phyloP scores from a whole-genome alignment of 1,139 yeast species.

The Sugiyamaella novakii region DNA sequence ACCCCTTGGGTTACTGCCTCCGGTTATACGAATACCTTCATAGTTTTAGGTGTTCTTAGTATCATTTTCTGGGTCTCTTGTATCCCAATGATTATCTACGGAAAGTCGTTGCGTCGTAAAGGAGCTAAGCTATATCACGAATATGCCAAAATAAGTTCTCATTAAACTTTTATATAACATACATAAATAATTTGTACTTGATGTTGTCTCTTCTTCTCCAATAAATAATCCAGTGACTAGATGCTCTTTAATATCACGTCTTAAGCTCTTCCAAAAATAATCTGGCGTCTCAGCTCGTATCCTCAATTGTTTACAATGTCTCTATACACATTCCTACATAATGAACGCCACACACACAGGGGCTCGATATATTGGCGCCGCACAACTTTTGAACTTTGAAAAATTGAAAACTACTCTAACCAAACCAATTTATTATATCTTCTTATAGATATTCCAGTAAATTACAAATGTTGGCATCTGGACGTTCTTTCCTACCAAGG shows the following conservation, averaged over 20 bases:
- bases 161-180: conserved; percentile 4
- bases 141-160: conserved; percentile 17
- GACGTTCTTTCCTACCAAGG: conserved; percentile 4
- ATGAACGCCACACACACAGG: too few relatives aligned
- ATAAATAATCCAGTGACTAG: too few relatives aligned
- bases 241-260: too few relatives aligned
- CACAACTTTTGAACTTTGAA: neutral
- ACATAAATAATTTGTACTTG: neutral
- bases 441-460: too few relatives aligned
- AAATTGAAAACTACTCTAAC: conserved; percentile 2
- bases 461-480: conserved; percentile 3
- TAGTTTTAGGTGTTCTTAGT: conserved; percentile 49
- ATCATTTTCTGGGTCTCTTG: conserved; percentile 48
- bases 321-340: too few relatives aligned
- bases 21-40: conserved; percentile 50
- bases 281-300: too few relatives aligned
- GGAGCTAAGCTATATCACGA: conserved; percentile 17
- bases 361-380: conserved; percentile 1
- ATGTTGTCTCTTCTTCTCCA: too few relatives aligned
- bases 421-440: too few relatives aligned
- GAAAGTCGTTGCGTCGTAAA: conserved; percentile 31
- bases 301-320: too few relatives aligned
- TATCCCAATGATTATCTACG: conserved; percentile 44
- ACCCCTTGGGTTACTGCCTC: conserved; percentile 50
- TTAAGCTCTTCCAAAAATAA: too few relatives aligned